Evolutionary conservation across 2,329 filamentous ascomycete species (phyloP).

Genomic region (Ophiocordyceps camponoti-rufipedis): DNA sequence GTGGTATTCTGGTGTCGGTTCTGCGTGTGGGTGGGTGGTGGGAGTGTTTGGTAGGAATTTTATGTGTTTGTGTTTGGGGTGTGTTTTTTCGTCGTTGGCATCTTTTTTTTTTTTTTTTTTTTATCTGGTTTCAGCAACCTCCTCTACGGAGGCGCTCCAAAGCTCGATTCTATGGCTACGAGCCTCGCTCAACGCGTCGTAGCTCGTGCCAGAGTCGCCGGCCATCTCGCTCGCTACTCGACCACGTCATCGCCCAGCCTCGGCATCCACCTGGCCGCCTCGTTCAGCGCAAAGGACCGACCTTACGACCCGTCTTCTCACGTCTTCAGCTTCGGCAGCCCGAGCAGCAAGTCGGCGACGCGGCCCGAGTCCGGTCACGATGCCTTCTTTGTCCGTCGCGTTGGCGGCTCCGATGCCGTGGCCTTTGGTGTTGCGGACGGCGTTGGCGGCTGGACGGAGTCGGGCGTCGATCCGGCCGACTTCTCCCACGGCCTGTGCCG

Average conservation of each 20-base stretch:
- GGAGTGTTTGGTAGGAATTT: no score
- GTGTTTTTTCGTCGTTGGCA: no score
- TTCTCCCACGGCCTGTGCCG: constrained; percentile 89
- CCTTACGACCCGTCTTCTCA: constrained; percentile 50
- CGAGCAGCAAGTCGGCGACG: constrained; percentile 30
- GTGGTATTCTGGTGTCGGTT: no score
- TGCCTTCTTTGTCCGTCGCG: constrained; percentile 76
- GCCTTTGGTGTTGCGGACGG: constrained; percentile 87
- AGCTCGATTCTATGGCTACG: no score
- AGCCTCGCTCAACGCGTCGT: no score
- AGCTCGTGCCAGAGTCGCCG: not conserved
- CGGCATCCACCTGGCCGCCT: constrained; percentile 54
- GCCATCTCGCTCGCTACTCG: not conserved
- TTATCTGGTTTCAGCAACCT: no score
- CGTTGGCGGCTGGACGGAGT: constrained; percentile 88
- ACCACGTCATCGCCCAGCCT: constrained; percentile 17
- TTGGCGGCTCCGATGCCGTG: constrained; percentile 54
- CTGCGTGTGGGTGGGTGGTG: no score
- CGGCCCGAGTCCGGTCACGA: constrained; percentile 66
- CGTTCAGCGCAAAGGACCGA: constrained; percentile 55
- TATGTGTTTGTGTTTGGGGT: no score
- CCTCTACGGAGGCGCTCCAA: no score
- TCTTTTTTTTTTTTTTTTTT: no score
- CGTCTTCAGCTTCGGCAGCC: constrained; percentile 54
- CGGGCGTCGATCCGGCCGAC: constrained; percentile 81